Evolutionary conservation across 352 stramenopile species (phyloP), one percentile per base, ranked within the genome.

Genomic region (Elongisporangium senticosum): DNA sequence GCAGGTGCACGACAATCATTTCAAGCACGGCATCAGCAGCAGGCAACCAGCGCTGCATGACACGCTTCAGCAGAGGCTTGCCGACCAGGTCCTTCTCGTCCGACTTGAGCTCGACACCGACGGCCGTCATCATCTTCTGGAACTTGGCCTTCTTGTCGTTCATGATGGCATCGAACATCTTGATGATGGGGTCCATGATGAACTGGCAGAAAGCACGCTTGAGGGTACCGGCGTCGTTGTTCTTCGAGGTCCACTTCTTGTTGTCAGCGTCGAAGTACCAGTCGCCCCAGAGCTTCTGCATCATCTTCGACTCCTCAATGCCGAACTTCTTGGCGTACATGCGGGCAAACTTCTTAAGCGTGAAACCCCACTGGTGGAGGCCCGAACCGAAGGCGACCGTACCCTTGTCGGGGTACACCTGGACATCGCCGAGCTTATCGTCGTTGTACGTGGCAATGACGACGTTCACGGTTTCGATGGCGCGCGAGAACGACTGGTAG

Each of bases 361-460:
- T 99, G 84, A 99, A 99, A 70, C 96, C 97, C 98, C 98, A 99
- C 78, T 99, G 96, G 81, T 99, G 97, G 49, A 99, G 91, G 83
- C 97, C 97, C 63, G 95, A 99, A 73, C 96, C 97, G 72, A 99
- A 99, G 57, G 97, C 97, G 37, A 99, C 97, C 58, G 94, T 99
- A 67, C 97, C 98, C 67, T 98, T 96, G 66, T 98, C 90, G 51
- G 98, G 97, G 79, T 99, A 98, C 63, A 99, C 97, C 81, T 99
- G 96, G 43, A 96, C 77, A 67, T 99, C 96, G 58, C 96, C 96
- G 51, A 99, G 90, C 40, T 86, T 77, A 65, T 98, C 96, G 65
- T 99, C 95, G 84, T 98, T 97, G 90, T 99, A 99, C 51, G 97
- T 99, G 61, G 96, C 90, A 64, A 99, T 98, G 77, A 99, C 98